Evolutionary conservation across 176 grass and related monocot species (phyloP).

Genomic region (Poa annua): DNA sequence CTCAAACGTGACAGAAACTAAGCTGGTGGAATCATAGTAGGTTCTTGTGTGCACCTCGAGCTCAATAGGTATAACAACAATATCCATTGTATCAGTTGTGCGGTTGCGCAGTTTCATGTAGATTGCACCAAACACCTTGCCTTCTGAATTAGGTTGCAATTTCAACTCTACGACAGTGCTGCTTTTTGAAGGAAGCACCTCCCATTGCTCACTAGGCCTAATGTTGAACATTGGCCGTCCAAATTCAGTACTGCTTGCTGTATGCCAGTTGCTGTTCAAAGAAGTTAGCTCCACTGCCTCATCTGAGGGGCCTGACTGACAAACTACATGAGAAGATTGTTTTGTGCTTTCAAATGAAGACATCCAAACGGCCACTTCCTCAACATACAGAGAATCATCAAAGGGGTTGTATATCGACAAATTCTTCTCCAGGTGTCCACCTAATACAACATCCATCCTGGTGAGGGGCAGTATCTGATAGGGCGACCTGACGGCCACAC

Average conservation of each 20-base stretch:
- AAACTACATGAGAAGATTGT: conserved; percentile 76
- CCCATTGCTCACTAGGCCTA: conserved; percentile 76
- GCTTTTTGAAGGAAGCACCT: conserved; percentile 60
- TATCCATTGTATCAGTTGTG: conserved; percentile 45
- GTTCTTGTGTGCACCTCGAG: conserved; percentile 63
- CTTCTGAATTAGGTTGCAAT: conserved; percentile 64
- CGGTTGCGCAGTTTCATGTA: conserved; percentile 72
- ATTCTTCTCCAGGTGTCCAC: conserved; percentile 65
- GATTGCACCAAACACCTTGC: conserved; percentile 79
- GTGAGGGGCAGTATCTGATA: conserved; percentile 76
- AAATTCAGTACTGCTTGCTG: conserved; percentile 47
- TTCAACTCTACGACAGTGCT: conserved; percentile 62
- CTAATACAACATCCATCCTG: conserved; percentile 55
- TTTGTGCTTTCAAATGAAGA: conserved; percentile 62
- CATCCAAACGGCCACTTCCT: conserved; percentile 84
- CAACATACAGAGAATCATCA: conserved; percentile 69
- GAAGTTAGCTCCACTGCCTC: conserved; percentile 47
- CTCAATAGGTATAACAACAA: conserved; percentile 80
- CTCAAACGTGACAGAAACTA: conserved; percentile 70
- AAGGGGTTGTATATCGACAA: conserved; percentile 85
- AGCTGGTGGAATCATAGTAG: conserved; percentile 52
- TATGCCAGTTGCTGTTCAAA: conserved; percentile 64
- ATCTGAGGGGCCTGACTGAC: conserved; percentile 47
- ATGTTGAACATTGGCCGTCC: conserved; percentile 59
- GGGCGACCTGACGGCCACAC: conserved; percentile 60